Percentiles rank a stretch among this genome's conserved stretches.
These are phyloP conservation scores for Pichia manshurica DNA, from an alignment of 805 yeast species.

Conservation along the genomic window DNA sequence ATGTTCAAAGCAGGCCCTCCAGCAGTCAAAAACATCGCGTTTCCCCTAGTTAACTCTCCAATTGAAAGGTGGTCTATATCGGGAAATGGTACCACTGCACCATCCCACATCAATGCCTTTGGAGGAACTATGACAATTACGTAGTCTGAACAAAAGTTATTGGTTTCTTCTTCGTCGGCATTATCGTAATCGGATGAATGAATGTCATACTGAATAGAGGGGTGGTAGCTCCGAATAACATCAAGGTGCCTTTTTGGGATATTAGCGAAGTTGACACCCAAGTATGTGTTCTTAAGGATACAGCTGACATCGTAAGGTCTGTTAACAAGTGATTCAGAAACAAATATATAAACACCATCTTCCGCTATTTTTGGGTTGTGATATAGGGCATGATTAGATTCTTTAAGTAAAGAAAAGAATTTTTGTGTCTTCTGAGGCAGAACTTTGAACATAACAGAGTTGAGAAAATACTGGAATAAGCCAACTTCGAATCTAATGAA, in stretches of 20 bases:
- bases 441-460: slow-evolving; percentile 58
- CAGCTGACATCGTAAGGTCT: slow-evolving; percentile 39
- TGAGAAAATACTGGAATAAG: slow-evolving; percentile 65
- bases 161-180: slow-evolving; percentile 11
- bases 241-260: slow-evolving; percentile 31
- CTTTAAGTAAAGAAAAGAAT: slow-evolving; percentile 52
- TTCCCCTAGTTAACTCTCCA: slow-evolving; percentile 60
- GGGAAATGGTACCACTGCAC: slow-evolving; percentile 53
- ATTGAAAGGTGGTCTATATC: slow-evolving; percentile 42
- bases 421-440: slow-evolving; percentile 43
- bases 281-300: slow-evolving; percentile 40
- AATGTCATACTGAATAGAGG: slow-evolving; percentile 16
- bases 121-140: slow-evolving; percentile 69
- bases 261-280: slow-evolving; percentile 45
- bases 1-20: slow-evolving; percentile 57
- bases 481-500: slow-evolving; percentile 70
- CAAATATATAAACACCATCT: slow-evolving; percentile 75
- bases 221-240: slow-evolving; percentile 26
- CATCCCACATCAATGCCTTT: slow-evolving; percentile 89
- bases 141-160: slow-evolving; percentile 38
- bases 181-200: slow-evolving; percentile 11
- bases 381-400: slow-evolving; percentile 68
- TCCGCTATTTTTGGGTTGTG: slow-evolving; percentile 61
- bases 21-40: slow-evolving; percentile 59
- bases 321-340: slow-evolving; percentile 50